phyloP scores from a whole-genome alignment of 2,329 filamentous ascomycete species.

The Berkeleyomyces rouxiae region DNA sequence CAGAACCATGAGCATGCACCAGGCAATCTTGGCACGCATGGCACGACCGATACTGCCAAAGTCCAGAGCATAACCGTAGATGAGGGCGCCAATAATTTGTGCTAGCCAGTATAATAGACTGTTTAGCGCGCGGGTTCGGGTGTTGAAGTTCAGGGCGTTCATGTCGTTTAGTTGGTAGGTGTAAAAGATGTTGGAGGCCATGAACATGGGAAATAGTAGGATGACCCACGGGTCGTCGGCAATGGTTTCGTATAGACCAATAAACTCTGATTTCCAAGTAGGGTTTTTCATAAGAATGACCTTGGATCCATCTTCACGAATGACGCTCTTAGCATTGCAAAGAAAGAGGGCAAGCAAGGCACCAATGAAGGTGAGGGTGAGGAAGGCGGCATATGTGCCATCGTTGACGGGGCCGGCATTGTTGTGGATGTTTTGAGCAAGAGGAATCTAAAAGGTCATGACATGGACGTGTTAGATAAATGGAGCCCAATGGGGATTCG shows the following conservation, averaged over 20 bases:
- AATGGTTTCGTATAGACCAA: constrained; percentile 60
- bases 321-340: constrained; percentile 52
- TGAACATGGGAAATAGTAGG: constrained; percentile 46
- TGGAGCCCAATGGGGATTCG: not conserved
- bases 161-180: constrained; percentile 40
- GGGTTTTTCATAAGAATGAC: constrained; percentile 86
- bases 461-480: constrained; percentile 6
- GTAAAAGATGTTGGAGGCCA: constrained; percentile 39
- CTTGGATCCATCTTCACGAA: constrained; percentile 60
- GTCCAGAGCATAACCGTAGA: constrained; percentile 61
- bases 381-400: constrained; percentile 77
- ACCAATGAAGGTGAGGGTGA: constrained; percentile 63
- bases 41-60: constrained; percentile 40
- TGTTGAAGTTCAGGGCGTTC: constrained; percentile 37
- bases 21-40: constrained; percentile 47
- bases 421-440: constrained; percentile 53
- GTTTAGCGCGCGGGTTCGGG: constrained; percentile 48
- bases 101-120: constrained; percentile 62
- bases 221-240: constrained; percentile 55
- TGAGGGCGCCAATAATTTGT: constrained; percentile 59
- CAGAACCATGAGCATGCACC: constrained; percentile 44
- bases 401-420: constrained; percentile 40
- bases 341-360: constrained; percentile 53
- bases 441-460: constrained; percentile 35
- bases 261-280: constrained; percentile 63